These are phyloP conservation scores for Russula dissimulans DNA, from an alignment of 768 basidiomycete species.

Conservation along the genomic window DNA sequence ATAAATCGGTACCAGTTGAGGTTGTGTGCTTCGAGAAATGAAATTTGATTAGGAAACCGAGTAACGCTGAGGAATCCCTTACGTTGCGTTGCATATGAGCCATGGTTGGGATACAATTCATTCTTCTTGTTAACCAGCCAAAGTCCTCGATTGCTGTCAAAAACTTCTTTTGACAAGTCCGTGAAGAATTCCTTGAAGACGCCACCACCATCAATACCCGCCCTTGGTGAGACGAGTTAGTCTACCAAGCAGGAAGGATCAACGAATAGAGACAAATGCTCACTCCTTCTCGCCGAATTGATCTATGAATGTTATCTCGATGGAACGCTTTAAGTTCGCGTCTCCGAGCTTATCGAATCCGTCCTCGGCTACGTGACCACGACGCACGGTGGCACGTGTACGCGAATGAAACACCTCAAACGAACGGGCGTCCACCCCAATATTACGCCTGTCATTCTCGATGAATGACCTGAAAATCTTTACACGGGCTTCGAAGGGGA, in stretches of 20 bases:
- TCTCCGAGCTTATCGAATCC: constrained; percentile 81
- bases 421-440: constrained; percentile 14
- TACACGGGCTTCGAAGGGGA: constrained; percentile 89
- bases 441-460: constrained; percentile 41
- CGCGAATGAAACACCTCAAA: constrained; percentile 15
- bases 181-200: constrained; percentile 98
- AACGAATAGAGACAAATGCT: constrained; percentile 24
- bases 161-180: constrained; percentile 85
- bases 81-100: constrained; percentile 85
- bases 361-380: constrained; percentile 77
- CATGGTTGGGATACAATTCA: constrained; percentile 92
- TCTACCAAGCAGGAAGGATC: not conserved
- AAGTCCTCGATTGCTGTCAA: constrained; percentile 87
- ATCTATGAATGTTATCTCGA: constrained; percentile 90
- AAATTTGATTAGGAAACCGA: not conserved
- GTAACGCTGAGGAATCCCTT: constrained; percentile 22
- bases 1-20: constrained; percentile 91
- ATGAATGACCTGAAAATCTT: constrained; percentile 84
- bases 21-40: constrained; percentile 50
- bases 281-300: constrained; percentile 81
- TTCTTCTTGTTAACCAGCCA: constrained; percentile 90
- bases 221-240: constrained; percentile 33
- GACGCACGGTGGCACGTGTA: constrained; percentile 46
- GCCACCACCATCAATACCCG: constrained; percentile 93
- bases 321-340: constrained; percentile 66